These are phyloP conservation scores for Aureobasidium pullulans DNA, from an alignment of 2,329 filamentous ascomycete species.

Conservation along the genomic window DNA sequence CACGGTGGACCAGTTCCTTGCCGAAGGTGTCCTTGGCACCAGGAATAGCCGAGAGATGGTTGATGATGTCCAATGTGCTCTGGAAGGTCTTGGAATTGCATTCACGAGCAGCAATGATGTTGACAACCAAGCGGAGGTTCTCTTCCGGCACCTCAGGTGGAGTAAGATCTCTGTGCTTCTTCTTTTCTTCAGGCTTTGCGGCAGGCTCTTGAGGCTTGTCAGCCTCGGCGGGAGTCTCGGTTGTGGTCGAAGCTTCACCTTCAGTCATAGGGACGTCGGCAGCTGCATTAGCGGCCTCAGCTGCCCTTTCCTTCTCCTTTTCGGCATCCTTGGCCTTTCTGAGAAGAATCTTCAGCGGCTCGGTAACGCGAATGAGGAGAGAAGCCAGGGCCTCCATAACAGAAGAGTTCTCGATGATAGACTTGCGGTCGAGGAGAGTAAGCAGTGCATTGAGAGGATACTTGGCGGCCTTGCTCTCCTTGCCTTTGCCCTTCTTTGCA, in stretches of 20 bases:
- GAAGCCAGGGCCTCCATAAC: conserved; percentile 93
- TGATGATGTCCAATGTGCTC: conserved; percentile 96
- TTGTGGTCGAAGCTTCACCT: conserved; percentile 19
- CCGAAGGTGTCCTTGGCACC: conserved; percentile 86
- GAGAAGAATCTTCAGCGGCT: conserved; percentile 73
- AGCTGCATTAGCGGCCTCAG: conserved; percentile 5
- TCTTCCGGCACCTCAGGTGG: conserved; percentile 81
- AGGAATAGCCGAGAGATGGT: conserved; percentile 89
- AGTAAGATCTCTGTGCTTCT: conserved; percentile 58
- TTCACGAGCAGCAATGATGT: conserved; percentile 90
- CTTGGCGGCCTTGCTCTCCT: conserved; percentile 75
- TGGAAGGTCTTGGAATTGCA: conserved; percentile 98
- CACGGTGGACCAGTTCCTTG: conserved; percentile 83
- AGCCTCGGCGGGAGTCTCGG: conserved; percentile 21
- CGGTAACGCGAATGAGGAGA: conserved; percentile 79
- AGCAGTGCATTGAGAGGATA: conserved; percentile 90
- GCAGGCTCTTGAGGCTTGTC: conserved; percentile 31
- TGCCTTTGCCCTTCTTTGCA: conserved; percentile 68
- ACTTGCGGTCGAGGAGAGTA: conserved; percentile 78
- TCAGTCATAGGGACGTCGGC: conserved; percentile 20
- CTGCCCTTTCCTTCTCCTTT: conserved; percentile 30
- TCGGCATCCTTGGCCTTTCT: conserved; percentile 72
- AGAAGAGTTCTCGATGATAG: conserved; percentile 93
- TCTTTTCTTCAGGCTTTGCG: conserved; percentile 39
- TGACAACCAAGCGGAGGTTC: conserved; percentile 89